Evolutionary conservation across 306 rosid species (phyloP), one percentile per base, ranked within the genome.

Genomic region (Ormosia semicastrata): DNA sequence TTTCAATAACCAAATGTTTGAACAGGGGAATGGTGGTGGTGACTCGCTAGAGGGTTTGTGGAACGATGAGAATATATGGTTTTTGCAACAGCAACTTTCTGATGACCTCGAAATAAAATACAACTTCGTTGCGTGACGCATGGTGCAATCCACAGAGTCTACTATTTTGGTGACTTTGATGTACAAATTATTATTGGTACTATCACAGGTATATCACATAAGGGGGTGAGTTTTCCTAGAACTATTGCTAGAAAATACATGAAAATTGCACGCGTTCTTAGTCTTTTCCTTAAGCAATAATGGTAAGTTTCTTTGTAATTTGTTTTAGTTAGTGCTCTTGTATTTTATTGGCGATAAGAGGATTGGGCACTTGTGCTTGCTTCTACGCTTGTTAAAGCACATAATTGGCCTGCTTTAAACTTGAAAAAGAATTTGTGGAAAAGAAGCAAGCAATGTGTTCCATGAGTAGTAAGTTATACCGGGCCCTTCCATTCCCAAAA

Each of bases 21-120:
- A 73, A 40, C 81, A 84, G 59, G 71, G 79, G 77, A 60, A 52
- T 5, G 54, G 30, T 47, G 47, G 66, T 47, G 90, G 86, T 34
- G 93, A 82, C 62, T 47, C 83, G 5, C 77, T 84, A 66, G 90
- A 89, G 39, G 66, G 76, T 47, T 68, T 87, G 74, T 93, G 97
- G 97, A 82, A 78, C 33, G 93, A 88, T 34, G 93, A 93, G 57
- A 87, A 81, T 54, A 72, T 82, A 66, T 85, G 89, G 85, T 88
- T 93, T 76, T 44, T 88, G 69, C 88, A 83, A 1, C 92, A 88
- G 34, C 90, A 86, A 72, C 86, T 89, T 66, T 80, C 59, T 63
- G 80, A 76, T 39, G 84, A 68, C 4, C n/a, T 71, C 8, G 62
- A 56, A 77, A 11, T 46, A 7, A 49, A 71, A 80, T 47, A 75